Conservation (phyloP, 805 yeast species). For the Kazachstania kunashirensis region DNA sequence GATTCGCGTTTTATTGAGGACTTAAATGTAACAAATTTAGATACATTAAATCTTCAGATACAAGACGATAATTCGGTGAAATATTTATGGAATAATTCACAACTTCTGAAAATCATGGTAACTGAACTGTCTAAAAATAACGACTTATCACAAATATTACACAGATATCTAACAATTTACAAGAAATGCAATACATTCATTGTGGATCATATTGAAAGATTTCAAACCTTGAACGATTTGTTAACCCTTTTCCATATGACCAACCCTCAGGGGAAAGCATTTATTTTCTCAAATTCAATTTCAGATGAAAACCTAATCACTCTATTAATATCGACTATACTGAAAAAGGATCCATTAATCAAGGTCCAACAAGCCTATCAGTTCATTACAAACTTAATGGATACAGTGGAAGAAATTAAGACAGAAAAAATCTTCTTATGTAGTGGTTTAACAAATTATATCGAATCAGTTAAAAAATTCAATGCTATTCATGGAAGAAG, state of each 20-base stretch:
- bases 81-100: conserved; percentile 8
- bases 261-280: conserved; percentile 8
- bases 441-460: conserved; percentile 17
- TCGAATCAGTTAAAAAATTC: conserved; percentile 17
- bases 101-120: conserved; percentile 2
- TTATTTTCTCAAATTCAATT: conserved; percentile 22
- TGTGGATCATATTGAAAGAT: conserved; percentile 13
- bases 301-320: conserved; percentile 22
- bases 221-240: conserved; percentile 23
- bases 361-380: conserved; percentile 23
- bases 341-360: conserved; percentile 17
- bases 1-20: conserved; percentile 16
- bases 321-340: conserved; percentile 19
- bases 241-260: conserved; percentile 17
- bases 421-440: conserved; percentile 20
- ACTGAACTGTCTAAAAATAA: not conserved
- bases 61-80: not conserved
- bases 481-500: conserved; percentile 1
- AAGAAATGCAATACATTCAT: conserved; percentile 9
- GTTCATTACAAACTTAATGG: conserved; percentile 21
- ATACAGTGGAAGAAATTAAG: conserved; percentile 6
- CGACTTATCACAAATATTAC: conserved; percentile 3
- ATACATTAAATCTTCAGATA: not conserved
- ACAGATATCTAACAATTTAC: conserved; percentile 8
- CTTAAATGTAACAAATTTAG: not conserved